Base-by-base conservation (phyloP, 225 moss, liverwort and hornwort species). In the Lunularia cruciata region DNA sequence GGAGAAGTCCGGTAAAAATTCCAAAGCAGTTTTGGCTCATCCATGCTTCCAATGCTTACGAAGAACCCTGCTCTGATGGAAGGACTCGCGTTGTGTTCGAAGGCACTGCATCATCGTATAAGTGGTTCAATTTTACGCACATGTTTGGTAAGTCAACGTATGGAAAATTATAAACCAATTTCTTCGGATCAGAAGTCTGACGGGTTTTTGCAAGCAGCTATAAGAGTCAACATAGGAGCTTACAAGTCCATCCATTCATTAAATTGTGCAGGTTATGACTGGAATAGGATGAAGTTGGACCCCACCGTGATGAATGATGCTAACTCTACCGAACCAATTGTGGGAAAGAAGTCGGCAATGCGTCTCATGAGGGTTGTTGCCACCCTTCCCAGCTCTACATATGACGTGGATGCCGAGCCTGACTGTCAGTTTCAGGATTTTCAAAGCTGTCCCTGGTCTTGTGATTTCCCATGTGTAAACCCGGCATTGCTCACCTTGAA, bases 381-480 rank as follows among this genome's bases (percentile, higher is more conserved):
- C 5, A 57, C 69, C 28, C 8, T 75, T 3, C 74, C 74, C 2
- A 31, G 30, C 12, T 25, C 8, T 9, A 23, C 27, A 11, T 25
- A 54, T 2, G 60, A 71, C 7, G 65, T 59, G 9, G n/a, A 54
- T 30, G 35, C 47, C 15, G 78, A 73, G 15, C 27, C 68, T 11
- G 34, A 55, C 12, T 73, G 72, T 9, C 33, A 73, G 20, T 78
- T 47, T 30, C 27, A 78, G 47, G 55, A 52, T 14, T 77, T 66
- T 49, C 47, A 72, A 28, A 77, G 72, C 49, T 72, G 52, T 28
- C 72, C 34, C 27, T 63, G 23, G 26, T 66, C 80, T 49, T 76
- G 76, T 54, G 80, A 81, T 62, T 81, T 81, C 61, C 80, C 80
- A 9, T 59, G 72, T 9, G 55, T 73, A n/a, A 67, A 81, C 63